Base-by-base conservation (phyloP, 169 alveolate genomes). In the Cardiosporidium cionae region DNA sequence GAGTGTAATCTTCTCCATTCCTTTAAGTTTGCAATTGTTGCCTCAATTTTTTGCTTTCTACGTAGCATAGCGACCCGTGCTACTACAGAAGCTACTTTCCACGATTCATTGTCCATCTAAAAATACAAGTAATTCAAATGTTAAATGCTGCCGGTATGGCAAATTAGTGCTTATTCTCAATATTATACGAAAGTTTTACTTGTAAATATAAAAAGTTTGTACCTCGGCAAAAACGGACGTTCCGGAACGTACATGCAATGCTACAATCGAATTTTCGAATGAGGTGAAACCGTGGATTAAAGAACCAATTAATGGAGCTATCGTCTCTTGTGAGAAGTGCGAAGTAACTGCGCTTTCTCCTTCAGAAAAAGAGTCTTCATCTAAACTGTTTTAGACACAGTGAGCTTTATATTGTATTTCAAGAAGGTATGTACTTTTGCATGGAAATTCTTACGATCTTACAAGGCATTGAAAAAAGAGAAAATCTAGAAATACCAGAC, bases 1-100 rank as follows among this genome's bases (percentile, higher is more conserved):
- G 87, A 82, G 37, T 85, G 90, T 22, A 67, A 69, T 37, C 89
- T 72, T 22, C 90, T 83, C 90, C 90, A 85, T 32, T 70, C 82
- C 52, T 82, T 81, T 70, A 85, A 62, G 32, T 79, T 81, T 58
- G 70, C 62, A 67, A 75, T 74, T 44, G 81, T 86, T 52, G 68
- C 65, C 9, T 85, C 89, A 36, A 85, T 65, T 6, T 81, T 76
- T 44, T 84, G 84, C 29, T 72, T 68, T 28, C 90, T 79, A 29
- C 90, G 78, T 4, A 85, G 79, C 69, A 82, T 72, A 5, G 90
- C 83, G 2, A 85, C 81, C 37, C 84, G 78, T 1, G 90, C 90
- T 31, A 85, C 82, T 68, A 80, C 72, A 65, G 76, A 80, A 3
- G 87, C 86, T 27, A 82, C 82, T 44, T 81, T 75, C 90, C 90